A percentile compares a stretch with the other conserved stretches of the same genome.
Evolutionary conservation across 2,329 filamentous ascomycete genomes (phyloP).

Genomic region (Claviceps sp.): DNA sequence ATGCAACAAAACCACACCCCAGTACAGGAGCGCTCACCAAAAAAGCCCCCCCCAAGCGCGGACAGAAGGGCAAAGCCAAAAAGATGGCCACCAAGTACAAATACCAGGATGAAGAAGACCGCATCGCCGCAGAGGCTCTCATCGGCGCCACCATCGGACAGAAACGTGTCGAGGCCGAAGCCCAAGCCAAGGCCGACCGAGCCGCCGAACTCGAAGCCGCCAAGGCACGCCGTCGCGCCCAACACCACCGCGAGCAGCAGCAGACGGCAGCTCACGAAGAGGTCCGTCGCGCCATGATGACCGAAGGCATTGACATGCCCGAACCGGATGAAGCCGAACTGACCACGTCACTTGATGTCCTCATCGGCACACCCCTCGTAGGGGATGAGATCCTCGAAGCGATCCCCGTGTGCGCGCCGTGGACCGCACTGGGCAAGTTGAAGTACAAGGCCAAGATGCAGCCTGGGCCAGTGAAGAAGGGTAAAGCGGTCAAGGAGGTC

Average conservation of each 20-base stretch:
- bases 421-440: slow-evolving; percentile 49
- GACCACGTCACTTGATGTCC: slow-evolving; percentile 47
- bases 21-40: slow-evolving; percentile 15
- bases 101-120: slow-evolving; percentile 89
- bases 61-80: slow-evolving; percentile 72
- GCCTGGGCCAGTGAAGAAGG: slow-evolving; percentile 80
- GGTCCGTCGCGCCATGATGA: slow-evolving; percentile 44
- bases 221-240: slow-evolving; percentile 61
- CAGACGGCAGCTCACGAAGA: slow-evolving; percentile 69
- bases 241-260: slow-evolving; percentile 66
- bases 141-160: slow-evolving; percentile 62
- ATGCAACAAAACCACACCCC: neutral
- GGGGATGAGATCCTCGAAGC: slow-evolving; percentile 72
- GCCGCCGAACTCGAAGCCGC: slow-evolving; percentile 51
- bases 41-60: slow-evolving; percentile 44
- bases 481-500: slow-evolving; percentile 85
- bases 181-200: slow-evolving; percentile 56
- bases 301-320: slow-evolving; percentile 43
- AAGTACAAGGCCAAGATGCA: slow-evolving; percentile 96
- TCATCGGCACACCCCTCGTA: slow-evolving; percentile 64
- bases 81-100: slow-evolving; percentile 84
- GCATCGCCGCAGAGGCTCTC: slow-evolving; percentile 67
- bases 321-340: slow-evolving; percentile 46
- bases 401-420: slow-evolving; percentile 52
- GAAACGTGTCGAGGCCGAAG: slow-evolving; percentile 55